Evolutionary conservation across 148 eudicot genomes (phyloP).

Genomic region (Chenopodium berlandieri): DNA sequence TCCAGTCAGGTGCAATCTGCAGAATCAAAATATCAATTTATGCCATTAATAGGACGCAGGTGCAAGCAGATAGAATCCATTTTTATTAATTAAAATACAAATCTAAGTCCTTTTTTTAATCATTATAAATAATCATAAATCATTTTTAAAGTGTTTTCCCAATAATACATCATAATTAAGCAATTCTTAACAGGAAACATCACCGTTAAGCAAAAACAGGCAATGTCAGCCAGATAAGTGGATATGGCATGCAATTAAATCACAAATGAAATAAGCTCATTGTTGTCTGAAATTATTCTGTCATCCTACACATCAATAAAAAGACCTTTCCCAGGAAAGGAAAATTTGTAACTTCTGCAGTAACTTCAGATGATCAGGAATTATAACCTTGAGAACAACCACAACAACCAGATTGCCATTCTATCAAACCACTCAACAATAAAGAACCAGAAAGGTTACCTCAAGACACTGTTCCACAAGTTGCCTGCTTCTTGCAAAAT

Average conservation of each 20-base stretch:
- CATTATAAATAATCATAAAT: not conserved
- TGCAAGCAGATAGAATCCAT: not conserved
- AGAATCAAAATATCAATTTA: constrained; percentile 6
- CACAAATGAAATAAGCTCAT: not conserved
- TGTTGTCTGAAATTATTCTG: not conserved
- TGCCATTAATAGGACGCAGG: not conserved
- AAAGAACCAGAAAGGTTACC: constrained; percentile 35
- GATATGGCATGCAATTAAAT: not conserved
- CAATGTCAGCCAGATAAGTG: not conserved
- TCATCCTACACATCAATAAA: not conserved
- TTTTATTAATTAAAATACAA: no score
- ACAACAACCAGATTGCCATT: not conserved
- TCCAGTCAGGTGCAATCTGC: constrained; percentile 92
- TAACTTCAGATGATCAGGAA: not conserved
- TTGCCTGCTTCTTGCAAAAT: constrained; percentile 63
- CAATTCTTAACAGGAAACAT: not conserved
- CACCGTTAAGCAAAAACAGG: not conserved
- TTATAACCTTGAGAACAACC: not conserved
- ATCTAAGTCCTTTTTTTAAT: not conserved
- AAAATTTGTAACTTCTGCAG: not conserved
- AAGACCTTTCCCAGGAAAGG: not conserved
- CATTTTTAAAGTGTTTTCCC: not conserved
- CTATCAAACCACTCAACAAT: not conserved
- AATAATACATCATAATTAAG: not conserved
- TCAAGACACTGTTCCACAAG: constrained; percentile 75